phyloP scores from a whole-genome alignment of 1,139 yeast genomes.

The Pichia sp. region DNA sequence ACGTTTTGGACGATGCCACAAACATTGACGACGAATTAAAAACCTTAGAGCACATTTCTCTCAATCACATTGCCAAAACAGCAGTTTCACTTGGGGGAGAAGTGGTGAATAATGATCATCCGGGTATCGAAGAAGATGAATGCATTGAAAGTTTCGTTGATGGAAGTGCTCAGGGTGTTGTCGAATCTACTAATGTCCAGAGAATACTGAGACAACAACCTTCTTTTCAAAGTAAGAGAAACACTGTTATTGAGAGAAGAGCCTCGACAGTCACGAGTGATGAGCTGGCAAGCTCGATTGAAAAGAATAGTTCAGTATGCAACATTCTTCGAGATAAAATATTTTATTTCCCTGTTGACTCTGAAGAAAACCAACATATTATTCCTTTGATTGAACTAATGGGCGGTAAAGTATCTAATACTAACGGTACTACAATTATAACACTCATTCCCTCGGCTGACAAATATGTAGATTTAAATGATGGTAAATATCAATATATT shows the following conservation, averaged over 20 bases:
- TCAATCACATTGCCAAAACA: slow-evolving; percentile 3
- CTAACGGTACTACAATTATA: slow-evolving; percentile 6
- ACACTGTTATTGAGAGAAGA: too few species aligned
- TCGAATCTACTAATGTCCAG: too few species aligned
- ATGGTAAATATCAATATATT: slow-evolving; percentile 14
- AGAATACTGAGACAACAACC: too few species aligned
- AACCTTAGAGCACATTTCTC: slow-evolving; percentile 5
- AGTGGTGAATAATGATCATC: slow-evolving; percentile 4
- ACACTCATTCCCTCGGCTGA: slow-evolving; percentile 15
- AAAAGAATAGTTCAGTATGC: too few species aligned
- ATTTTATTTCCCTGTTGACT: slow-evolving; percentile 14
- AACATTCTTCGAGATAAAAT: slow-evolving; percentile 7
- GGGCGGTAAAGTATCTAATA: slow-evolving; percentile 17
- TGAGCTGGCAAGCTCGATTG: too few species aligned
- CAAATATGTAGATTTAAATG: slow-evolving; percentile 3
- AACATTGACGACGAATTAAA: slow-evolving; percentile 13
- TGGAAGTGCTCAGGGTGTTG: too few species aligned
- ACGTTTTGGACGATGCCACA: slow-evolving; percentile 4
- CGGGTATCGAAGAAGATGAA: slow-evolving; percentile 6
- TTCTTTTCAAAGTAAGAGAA: too few species aligned
- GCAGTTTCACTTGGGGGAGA: slow-evolving; percentile 4
- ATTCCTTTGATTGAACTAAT: slow-evolving; percentile 13
- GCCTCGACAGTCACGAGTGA: too few species aligned
- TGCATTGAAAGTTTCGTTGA: not conserved
- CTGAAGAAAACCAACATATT: slow-evolving; percentile 13